These are phyloP conservation scores for Gynochthodes officinalis DNA, from an alignment of 257 asterid genomes.

Conservation along the genomic window DNA sequence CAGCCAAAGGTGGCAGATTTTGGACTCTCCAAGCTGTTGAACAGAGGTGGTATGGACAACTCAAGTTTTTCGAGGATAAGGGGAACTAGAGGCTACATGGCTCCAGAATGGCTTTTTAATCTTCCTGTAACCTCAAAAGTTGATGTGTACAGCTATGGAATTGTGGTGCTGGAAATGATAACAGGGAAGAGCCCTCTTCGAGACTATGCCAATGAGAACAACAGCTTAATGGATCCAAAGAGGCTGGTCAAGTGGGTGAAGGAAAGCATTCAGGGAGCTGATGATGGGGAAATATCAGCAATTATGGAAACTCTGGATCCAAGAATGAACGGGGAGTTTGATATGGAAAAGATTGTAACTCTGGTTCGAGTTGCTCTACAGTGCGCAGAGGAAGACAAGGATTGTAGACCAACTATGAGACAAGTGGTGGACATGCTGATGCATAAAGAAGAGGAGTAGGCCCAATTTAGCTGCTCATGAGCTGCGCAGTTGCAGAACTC, in stretches of 20 bases:
- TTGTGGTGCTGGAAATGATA: constrained; percentile 39
- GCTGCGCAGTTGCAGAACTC: too few species aligned
- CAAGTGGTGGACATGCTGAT: constrained; percentile 21
- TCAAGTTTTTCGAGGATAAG: constrained; percentile 27
- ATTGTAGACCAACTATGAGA: constrained; percentile 19
- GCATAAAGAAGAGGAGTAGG: constrained; percentile 3
- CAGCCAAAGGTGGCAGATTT: constrained; percentile 45
- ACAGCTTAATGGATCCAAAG: constrained; percentile 15
- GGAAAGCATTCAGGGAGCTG: constrained; percentile 15
- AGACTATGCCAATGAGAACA: neutral
- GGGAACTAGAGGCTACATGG: constrained; percentile 45
- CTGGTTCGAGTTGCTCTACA: constrained; percentile 9
- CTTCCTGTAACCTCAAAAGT: constrained; percentile 45
- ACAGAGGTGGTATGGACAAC: constrained; percentile 8
- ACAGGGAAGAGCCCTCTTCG: constrained; percentile 25
- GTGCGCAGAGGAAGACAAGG: constrained; percentile 15
- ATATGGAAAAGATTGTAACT: neutral
- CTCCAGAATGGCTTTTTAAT: constrained; percentile 45
- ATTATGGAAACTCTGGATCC: constrained; percentile 1
- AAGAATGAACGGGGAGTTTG: neutral
- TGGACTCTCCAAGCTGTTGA: constrained; percentile 36
- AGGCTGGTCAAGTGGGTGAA: constrained; percentile 30
- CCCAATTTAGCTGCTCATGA: too few species aligned
- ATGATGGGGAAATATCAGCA: neutral
- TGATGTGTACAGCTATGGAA: constrained; percentile 44